phyloP scores from a whole-genome alignment of 768 basidiomycete genomes.

The Rhizopogon roseolus region DNA sequence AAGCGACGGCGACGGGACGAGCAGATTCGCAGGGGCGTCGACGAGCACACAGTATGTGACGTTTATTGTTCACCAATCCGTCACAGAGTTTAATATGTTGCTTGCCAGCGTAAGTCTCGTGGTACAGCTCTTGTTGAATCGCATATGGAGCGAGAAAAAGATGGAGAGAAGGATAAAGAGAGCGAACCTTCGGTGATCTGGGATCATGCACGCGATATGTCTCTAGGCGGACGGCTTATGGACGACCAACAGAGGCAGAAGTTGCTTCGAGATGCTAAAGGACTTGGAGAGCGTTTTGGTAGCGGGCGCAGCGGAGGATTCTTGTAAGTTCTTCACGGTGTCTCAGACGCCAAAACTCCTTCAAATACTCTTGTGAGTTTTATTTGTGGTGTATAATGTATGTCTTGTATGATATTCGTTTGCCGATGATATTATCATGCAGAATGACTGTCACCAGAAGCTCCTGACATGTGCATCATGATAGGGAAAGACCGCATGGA shows the following conservation, averaged over 20 bases:
- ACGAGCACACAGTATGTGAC: slow-evolving; percentile 68
- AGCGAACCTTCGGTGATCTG: slow-evolving; percentile 69
- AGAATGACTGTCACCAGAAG: too few relatives aligned
- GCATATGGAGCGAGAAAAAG: slow-evolving; percentile 33
- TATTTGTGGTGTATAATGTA: background rate
- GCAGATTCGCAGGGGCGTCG: slow-evolving; percentile 66
- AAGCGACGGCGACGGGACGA: slow-evolving; percentile 64
- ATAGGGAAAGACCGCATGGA: too few relatives aligned
- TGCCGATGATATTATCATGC: background rate
- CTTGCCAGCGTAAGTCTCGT: slow-evolving; percentile 39
- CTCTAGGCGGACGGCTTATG: slow-evolving; percentile 81
- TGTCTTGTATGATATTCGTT: background rate
- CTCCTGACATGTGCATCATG: too few relatives aligned
- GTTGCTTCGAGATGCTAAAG: slow-evolving; percentile 76
- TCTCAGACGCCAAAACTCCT: background rate
- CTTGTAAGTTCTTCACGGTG: slow-evolving; percentile 22
- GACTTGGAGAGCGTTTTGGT: slow-evolving; percentile 82
- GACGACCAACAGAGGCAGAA: slow-evolving; percentile 78
- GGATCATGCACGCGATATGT: slow-evolving; percentile 93
- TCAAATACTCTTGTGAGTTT: background rate
- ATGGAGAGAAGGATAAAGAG: slow-evolving; percentile 34
- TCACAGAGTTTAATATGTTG: background rate
- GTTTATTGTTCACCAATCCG: background rate
- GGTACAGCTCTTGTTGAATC: slow-evolving; percentile 51
- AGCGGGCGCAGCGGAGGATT: slow-evolving; percentile 67